phyloP scores from a whole-genome alignment of 2,329 filamentous ascomycete species.

The Gnomoniopsis smithogilvyi region DNA sequence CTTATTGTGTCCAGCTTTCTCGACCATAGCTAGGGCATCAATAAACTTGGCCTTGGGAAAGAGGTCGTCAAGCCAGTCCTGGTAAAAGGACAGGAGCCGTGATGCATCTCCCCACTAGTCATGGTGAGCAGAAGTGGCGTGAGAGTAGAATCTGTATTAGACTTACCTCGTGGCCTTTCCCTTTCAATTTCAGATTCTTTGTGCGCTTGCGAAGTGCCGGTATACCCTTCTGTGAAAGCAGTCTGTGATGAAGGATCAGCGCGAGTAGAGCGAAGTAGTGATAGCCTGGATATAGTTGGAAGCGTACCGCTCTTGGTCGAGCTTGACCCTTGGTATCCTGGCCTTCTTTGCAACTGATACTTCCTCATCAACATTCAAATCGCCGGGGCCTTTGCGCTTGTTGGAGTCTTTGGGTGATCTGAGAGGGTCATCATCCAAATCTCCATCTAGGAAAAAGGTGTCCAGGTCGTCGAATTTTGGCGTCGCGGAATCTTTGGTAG shows the following conservation, averaged over 20 bases:
- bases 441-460: constrained; percentile 65
- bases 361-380: constrained; percentile 80
- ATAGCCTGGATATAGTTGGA: not conserved
- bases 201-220: constrained; percentile 74
- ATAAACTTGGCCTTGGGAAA: constrained; percentile 93
- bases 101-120: constrained; percentile 77
- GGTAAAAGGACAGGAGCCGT: constrained; percentile 83
- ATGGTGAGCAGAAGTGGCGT: not conserved
- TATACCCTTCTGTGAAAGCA: constrained; percentile 82
- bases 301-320: constrained; percentile 72
- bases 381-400: constrained; percentile 46
- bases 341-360: constrained; percentile 77
- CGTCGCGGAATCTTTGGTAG: constrained; percentile 11
- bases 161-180: constrained; percentile 84
- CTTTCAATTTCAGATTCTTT: constrained; percentile 74
- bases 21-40: constrained; percentile 85
- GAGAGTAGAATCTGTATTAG: constrained; percentile 1
- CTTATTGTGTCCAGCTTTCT: constrained; percentile 88
- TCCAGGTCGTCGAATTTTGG: constrained; percentile 66
- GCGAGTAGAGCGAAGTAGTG: not conserved
- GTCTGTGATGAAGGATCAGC: constrained; percentile 41
- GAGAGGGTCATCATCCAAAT: constrained; percentile 45
- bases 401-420: constrained; percentile 43
- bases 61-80: constrained; percentile 93
- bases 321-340: constrained; percentile 70